Percentiles rank a stretch among this genome's conserved stretches.
These are phyloP conservation scores for Chenopodium berlandieri DNA, from an alignment of 148 eudicot genomes.

Conservation along the genomic window DNA sequence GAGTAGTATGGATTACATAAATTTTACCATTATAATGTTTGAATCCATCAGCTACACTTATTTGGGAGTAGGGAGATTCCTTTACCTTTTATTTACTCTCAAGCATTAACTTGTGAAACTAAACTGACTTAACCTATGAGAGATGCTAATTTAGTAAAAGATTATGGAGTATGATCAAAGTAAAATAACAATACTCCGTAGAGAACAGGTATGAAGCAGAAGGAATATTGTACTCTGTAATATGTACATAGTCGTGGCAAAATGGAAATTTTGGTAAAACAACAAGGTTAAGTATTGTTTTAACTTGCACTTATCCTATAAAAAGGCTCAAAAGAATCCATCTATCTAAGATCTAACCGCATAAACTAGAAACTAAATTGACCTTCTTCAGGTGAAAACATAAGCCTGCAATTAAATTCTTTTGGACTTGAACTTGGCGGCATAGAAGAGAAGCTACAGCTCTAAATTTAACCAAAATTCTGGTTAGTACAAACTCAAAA, in stretches of 20 bases:
- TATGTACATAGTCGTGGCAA: neutral
- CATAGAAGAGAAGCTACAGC: neutral
- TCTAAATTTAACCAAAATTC: neutral
- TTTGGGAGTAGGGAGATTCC: too few relatives aligned
- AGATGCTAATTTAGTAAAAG: too few relatives aligned
- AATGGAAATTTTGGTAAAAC: neutral
- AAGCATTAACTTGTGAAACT: too few relatives aligned
- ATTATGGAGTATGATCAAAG: too few relatives aligned
- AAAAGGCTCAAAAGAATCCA: neutral
- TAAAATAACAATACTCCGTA: too few relatives aligned
- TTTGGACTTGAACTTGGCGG: neutral
- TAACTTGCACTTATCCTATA: neutral
- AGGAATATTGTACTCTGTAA: too few relatives aligned
- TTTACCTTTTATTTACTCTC: too few relatives aligned
- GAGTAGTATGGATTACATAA: too few relatives aligned
- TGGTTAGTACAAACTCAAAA: slow-evolving; percentile 4
- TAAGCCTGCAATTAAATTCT: neutral
- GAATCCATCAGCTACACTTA: too few relatives aligned
- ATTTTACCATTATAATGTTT: too few relatives aligned
- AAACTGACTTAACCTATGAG: too few relatives aligned
- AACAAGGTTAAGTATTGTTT: neutral
- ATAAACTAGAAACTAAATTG: neutral
- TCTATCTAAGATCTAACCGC: neutral
- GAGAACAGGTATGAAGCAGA: too few relatives aligned
- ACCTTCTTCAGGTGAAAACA: slow-evolving; percentile 7